Evolutionary conservation across 805 yeast species (phyloP).

Genomic region (Suhomyces canberraensis): DNA sequence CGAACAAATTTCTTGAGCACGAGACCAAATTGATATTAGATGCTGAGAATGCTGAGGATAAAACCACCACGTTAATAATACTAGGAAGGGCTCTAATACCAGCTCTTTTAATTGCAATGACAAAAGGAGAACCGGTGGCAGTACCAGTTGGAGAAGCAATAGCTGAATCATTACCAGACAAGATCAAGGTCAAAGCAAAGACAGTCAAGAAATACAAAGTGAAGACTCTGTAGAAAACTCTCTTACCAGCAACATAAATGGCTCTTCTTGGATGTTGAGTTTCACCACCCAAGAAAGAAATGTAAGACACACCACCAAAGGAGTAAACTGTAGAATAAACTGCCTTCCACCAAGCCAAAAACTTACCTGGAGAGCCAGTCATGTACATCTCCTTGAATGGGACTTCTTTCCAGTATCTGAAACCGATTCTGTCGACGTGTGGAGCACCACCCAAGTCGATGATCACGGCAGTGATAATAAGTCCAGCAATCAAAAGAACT

Average conservation of each 20-base stretch:
- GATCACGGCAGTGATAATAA: conserved; percentile 17
- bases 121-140: conserved; percentile 39
- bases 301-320: conserved; percentile 30
- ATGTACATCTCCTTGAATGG: conserved; percentile 29
- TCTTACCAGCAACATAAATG: conserved; percentile 26
- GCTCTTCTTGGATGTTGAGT: conserved; percentile 31
- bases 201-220: conserved; percentile 26
- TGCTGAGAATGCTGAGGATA: conserved; percentile 40
- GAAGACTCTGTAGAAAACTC: conserved; percentile 29
- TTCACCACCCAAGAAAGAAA: conserved; percentile 29
- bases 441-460: conserved; percentile 26
- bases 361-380: no score
- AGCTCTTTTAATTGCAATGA: conserved; percentile 33
- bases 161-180: conserved; percentile 25
- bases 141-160: conserved; percentile 26
- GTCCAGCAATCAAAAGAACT: conserved; percentile 20
- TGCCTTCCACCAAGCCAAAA: conserved; percentile 28
- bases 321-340: conserved; percentile 39
- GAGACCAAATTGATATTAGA: conserved; percentile 28
- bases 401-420: conserved; percentile 43
- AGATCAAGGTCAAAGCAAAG: conserved; percentile 34
- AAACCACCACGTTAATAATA: conserved; percentile 36
- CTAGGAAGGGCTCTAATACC: conserved; percentile 33
- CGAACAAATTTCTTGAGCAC: conserved; percentile 32
- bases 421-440: conserved; percentile 23